phyloP scores from a whole-genome alignment of 495 filamentous ascomycete genomes.

The Trichocladium uniseriatum region DNA sequence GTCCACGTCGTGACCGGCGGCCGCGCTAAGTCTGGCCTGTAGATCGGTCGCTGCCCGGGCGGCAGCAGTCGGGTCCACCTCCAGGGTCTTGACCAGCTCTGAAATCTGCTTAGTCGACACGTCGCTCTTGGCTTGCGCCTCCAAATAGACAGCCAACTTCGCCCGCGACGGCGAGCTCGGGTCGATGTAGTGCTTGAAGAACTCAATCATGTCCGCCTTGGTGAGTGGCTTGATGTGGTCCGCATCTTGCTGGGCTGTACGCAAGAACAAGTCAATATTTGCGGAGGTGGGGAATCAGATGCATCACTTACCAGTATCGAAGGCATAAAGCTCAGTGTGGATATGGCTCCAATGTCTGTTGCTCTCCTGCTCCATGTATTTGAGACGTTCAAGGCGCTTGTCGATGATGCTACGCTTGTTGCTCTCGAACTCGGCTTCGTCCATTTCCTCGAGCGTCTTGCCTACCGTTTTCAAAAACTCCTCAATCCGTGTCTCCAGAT shows the following conservation, averaged over 20 bases:
- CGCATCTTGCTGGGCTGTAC: constrained; percentile 63
- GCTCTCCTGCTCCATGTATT: constrained; percentile 82
- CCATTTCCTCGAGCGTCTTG: constrained; percentile 61
- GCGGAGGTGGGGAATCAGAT: no score
- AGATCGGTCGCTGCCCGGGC: constrained; percentile 24
- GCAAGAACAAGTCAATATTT: constrained; percentile 6
- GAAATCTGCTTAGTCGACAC: constrained; percentile 44
- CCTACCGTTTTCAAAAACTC: constrained; percentile 62
- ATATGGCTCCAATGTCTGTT: constrained; percentile 77
- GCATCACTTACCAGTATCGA: constrained; percentile 68
- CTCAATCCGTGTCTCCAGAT: constrained; percentile 82
- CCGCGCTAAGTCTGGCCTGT: constrained; percentile 27
- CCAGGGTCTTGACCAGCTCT: constrained; percentile 37
- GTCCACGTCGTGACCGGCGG: constrained; percentile 22
- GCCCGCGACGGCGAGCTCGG: constrained; percentile 64
- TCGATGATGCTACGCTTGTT: constrained; percentile 87
- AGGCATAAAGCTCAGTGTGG: constrained; percentile 79
- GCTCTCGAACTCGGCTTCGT: constrained; percentile 73
- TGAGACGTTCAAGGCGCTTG: constrained; percentile 82
- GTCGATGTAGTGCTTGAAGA: constrained; percentile 67
- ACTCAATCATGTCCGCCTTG: constrained; percentile 69
- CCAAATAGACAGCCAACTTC: constrained; percentile 74
- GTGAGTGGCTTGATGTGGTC: constrained; percentile 61
- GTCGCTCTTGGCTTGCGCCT: constrained; percentile 53
- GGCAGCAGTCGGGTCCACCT: constrained; percentile 8